Base-by-base conservation (phyloP, 331 rosid genomes). In the Cydonia oblonga region DNA sequence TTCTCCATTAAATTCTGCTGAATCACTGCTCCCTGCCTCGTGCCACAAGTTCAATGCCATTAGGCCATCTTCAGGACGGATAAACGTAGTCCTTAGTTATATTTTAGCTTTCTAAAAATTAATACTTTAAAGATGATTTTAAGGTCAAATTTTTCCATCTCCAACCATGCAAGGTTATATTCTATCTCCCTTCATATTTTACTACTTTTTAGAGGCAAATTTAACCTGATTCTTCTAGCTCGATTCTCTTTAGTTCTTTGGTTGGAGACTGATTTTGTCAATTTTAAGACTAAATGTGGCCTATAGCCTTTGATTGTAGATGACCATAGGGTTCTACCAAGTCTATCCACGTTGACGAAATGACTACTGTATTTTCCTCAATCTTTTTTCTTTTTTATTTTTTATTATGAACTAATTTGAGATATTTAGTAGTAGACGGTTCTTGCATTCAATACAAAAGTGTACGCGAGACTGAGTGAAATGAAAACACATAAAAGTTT, bases 11-110 rank as follows among this genome's bases (percentile, higher is more conserved):
- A 40, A 60, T 74, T 63, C 62, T 64, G 29, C 70, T 52, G 30
- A 46, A 69, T 83, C 70, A 57, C 20, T 76, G 23, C 53, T 19
- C 46, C 69, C 42, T 9, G n/a, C n/a, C 44, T 20, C 14, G 19
- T 66, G 20, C 49, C 68, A 78, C 70, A 66, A 53, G 9, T 71
- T 82, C 80, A 66, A 32, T 68, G 64, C 65, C 81, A 68, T 79
- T 38, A 75, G 65, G 64, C 11, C 6, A 23, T 11, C 24, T 54
- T 12, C 13, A 9, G 13, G 13, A 54, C 5, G 15, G 5, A 26
- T 20, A 8, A 6, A n/a, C 12, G 2, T 20, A 8, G 13, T 19
- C 14, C 5, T 54, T 54, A 6, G 52, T 2, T 46, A 38, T 38
- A 6, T 46, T 46, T 46, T 46, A 46, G 3, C 1, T 15, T 18